These are phyloP conservation scores for Alternaria sp. DNA, from an alignment of 2,329 filamentous ascomycete species.

Conservation along the genomic window DNA sequence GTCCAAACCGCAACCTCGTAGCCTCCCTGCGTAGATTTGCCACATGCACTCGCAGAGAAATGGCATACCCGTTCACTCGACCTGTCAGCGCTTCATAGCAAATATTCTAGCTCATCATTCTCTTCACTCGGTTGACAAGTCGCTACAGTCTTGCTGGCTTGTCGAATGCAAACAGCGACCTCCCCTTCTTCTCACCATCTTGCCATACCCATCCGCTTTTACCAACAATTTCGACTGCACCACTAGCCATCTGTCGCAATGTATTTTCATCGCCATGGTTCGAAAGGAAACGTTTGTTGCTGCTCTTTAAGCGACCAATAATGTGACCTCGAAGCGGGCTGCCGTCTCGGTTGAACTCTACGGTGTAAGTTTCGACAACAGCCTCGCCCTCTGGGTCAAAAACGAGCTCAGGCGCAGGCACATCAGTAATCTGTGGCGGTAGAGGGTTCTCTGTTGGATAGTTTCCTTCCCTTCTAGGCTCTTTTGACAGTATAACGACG, in stretches of 20 bases:
- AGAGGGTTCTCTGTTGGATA: conserved; percentile 60
- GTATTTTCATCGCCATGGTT: conserved; percentile 62
- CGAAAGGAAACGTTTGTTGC: conserved; percentile 61
- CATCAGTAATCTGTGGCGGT: conserved; percentile 51
- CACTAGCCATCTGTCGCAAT: conserved; percentile 54
- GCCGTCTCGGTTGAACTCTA: conserved; percentile 62
- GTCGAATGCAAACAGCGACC: conserved; percentile 39
- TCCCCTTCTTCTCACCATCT: conserved; percentile 34
- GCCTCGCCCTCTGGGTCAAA: conserved; percentile 59
- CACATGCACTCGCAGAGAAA: not conserved
- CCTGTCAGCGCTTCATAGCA: not conserved
- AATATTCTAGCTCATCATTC: not conserved
- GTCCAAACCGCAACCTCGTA: too few species aligned
- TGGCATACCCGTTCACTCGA: not conserved
- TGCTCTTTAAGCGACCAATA: conserved; percentile 58
- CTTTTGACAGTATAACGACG: conserved; percentile 63
- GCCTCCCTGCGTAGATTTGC: not conserved
- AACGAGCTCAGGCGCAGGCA: conserved; percentile 46
- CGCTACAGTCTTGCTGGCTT: conserved; percentile 24
- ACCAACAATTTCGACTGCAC: conserved; percentile 57
- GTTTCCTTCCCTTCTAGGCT: conserved; percentile 48
- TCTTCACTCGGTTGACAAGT: not conserved
- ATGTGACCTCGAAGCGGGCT: conserved; percentile 57
- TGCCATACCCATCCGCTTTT: conserved; percentile 54
- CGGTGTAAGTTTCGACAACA: conserved; percentile 67